Percentiles rank a stretch among this genome's conserved stretches.
Evolutionary conservation across 2,329 filamentous ascomycete genomes (phyloP).

Genomic region (Ophioceras dolichostomum): DNA sequence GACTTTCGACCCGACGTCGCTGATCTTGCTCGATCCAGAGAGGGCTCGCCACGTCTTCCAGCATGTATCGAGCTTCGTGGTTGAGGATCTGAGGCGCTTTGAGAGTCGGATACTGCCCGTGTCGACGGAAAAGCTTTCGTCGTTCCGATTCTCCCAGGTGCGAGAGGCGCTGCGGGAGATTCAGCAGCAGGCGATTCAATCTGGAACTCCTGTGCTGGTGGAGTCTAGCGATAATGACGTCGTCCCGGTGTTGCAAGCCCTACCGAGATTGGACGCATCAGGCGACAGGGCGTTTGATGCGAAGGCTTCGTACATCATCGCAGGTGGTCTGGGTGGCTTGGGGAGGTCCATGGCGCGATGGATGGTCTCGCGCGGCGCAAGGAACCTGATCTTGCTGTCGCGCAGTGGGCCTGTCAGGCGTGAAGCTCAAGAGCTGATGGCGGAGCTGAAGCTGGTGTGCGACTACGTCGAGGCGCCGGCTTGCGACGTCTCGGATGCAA

Average conservation of each 20-base stretch:
- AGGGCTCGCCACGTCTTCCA: constrained; percentile 5
- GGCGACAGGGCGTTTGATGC: too few species aligned
- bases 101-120: not conserved
- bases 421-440: constrained; percentile 3
- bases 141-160: not conserved
- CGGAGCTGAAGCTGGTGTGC: constrained; percentile 3
- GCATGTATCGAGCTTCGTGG: not conserved
- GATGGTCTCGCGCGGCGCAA: constrained; percentile 11
- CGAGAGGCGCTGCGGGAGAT: not conserved
- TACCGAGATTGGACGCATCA: too few species aligned
- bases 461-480: not conserved
- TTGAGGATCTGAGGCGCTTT: too few species aligned
- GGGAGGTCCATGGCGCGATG: constrained; percentile 11
- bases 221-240: not conserved
- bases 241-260: not conserved
- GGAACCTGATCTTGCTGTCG: constrained; percentile 8
- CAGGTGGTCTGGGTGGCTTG: constrained; percentile 15
- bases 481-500: constrained; percentile 1
- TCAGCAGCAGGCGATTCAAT: not conserved
- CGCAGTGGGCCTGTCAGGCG: constrained; percentile 6
- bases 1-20: not conserved
- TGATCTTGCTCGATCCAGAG: constrained; percentile 2
- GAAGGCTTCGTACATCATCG: constrained; percentile 12
- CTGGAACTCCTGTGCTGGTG: not conserved
- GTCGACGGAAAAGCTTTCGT: not conserved